Evolutionary conservation across 2,329 filamentous ascomycete species (phyloP), one percentile per base, ranked within the genome.

Genomic region (Pseudogymnoascus sp.): DNA sequence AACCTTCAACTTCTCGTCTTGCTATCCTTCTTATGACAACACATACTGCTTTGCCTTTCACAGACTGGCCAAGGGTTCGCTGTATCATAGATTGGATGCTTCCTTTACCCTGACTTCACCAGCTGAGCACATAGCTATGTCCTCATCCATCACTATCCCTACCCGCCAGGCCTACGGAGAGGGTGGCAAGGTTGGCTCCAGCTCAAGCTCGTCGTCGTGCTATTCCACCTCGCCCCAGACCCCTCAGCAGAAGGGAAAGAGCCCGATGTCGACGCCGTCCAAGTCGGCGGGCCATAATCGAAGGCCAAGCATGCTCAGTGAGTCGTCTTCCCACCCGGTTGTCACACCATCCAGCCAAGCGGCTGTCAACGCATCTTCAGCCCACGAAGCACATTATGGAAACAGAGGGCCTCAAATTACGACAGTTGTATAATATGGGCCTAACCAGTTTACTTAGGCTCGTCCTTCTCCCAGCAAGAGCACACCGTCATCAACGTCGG

Each of bases 401-500:
- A 29, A 53, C 31, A 24, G 44, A 10, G n/a, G n/a, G 31, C 44
- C 31, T 53, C 44, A 53, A 16, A 31, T 53, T 53, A 16, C 24
- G n/a, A 6, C 26, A 16, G 13, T 50, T 16, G 1, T 50, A 24
- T 14, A 10, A 16, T 13, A 13, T 19, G 44, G n/a, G 24, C 14
- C 44, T 53, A 16, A 53, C 44, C 29, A 16, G 2, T 1, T 50
- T 50, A 14, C 26, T 10, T 68, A 91, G 89, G 89, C 74, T 82
- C 85, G 44, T 87, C 88, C 16, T 80, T 93, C 65, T 85, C 85
- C 50, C 86, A 89, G 73, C 83, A 89, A 69, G 88, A 92, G 75
- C 88, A 88, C 71, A 91, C 87, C n/a, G 88, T 91, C 56, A 86
- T 93, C 74, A 90, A 92, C 73, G 85, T 93, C 68, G 89, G 87